A percentile compares a stretch with the other conserved stretches of the same genome.
These are phyloP conservation scores for Immersiella caudata DNA, from an alignment of 495 filamentous ascomycete genomes.

Conservation along the genomic window DNA sequence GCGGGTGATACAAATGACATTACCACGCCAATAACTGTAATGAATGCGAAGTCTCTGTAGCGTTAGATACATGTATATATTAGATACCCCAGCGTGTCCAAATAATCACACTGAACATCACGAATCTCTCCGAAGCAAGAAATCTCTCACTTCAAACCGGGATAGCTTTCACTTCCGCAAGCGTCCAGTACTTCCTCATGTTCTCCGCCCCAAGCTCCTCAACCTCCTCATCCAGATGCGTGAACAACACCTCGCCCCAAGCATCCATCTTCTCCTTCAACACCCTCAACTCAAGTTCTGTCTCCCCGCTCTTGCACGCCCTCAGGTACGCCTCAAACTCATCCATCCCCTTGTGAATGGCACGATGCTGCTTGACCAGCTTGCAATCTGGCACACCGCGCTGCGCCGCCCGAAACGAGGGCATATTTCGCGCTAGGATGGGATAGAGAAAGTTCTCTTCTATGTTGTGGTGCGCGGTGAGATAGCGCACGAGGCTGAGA, in stretches of 20 bases:
- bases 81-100: conserved; percentile 5
- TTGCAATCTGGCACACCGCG: conserved; percentile 39
- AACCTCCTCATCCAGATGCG: conserved; percentile 76
- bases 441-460: conserved; percentile 87
- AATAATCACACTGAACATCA: background rate
- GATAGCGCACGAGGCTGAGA: conserved; percentile 65
- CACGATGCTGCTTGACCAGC: conserved; percentile 74
- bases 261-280: conserved; percentile 68
- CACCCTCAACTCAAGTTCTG: conserved; percentile 67
- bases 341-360: conserved; percentile 83
- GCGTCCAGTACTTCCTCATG: conserved; percentile 82
- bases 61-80: background rate
- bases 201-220: conserved; percentile 73
- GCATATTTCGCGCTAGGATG: conserved; percentile 75
- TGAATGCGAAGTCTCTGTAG: background rate
- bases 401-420: conserved; percentile 59
- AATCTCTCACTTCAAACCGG: conserved; percentile 58
- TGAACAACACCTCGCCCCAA: conserved; percentile 69
- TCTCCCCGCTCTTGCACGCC: conserved; percentile 63
- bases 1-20: background rate
- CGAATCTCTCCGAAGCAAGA: background rate
- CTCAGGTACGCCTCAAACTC: conserved; percentile 68
- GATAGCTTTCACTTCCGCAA: conserved; percentile 73
- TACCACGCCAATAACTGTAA: background rate
- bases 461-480: conserved; percentile 78